Percentiles rank a stretch among this genome's conserved stretches.
phyloP scores from a whole-genome alignment of 2,329 filamentous ascomycete species.

The Ophiosphaerella narmari region DNA sequence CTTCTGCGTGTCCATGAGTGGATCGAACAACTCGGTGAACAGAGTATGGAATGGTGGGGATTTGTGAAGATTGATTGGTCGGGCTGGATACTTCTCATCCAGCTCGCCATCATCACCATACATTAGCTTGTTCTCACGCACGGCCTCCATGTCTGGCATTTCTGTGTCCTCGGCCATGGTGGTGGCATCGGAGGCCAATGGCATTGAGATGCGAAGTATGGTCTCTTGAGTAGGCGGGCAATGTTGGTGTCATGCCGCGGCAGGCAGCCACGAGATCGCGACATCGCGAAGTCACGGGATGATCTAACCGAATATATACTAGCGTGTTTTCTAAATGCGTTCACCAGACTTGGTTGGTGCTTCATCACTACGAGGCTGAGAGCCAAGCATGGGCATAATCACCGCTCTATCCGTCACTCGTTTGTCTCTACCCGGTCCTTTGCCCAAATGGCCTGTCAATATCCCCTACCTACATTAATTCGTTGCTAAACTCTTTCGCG shows the following conservation, averaged over 20 bases:
- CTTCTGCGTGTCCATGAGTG: slow-evolving; percentile 77
- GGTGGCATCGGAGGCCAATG: slow-evolving; percentile 14
- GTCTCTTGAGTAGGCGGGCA: slow-evolving; percentile 3
- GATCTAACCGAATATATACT: slow-evolving; percentile 1
- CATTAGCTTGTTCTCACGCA: slow-evolving; percentile 55
- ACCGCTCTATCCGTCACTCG: slow-evolving; percentile 11
- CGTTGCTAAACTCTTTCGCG: slow-evolving; percentile 3
- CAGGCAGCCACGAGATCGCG: slow-evolving; percentile 17
- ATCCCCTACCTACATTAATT: slow-evolving; percentile 4
- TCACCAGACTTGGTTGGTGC: not conserved
- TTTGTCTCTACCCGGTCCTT: slow-evolving; percentile 15
- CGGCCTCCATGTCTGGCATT: slow-evolving; percentile 51
- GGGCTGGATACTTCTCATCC: slow-evolving; percentile 69
- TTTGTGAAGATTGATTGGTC: slow-evolving; percentile 77
- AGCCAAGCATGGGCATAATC: slow-evolving; percentile 1
- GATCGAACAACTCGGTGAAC: slow-evolving; percentile 79
- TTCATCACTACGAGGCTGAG: slow-evolving; percentile 5
- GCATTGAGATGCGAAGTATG: not conserved
- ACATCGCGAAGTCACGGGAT: slow-evolving; percentile 24
- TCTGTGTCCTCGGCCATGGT: slow-evolving; percentile 35
- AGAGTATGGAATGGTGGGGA: slow-evolving; percentile 85
- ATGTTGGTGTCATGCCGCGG: not conserved
- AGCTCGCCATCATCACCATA: slow-evolving; percentile 54
- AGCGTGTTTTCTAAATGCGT: slow-evolving; percentile 7
- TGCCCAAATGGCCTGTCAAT: slow-evolving; percentile 11